phyloP scores from a whole-genome alignment of 768 basidiomycete species.

The Pleurotus tuber-regium region DNA sequence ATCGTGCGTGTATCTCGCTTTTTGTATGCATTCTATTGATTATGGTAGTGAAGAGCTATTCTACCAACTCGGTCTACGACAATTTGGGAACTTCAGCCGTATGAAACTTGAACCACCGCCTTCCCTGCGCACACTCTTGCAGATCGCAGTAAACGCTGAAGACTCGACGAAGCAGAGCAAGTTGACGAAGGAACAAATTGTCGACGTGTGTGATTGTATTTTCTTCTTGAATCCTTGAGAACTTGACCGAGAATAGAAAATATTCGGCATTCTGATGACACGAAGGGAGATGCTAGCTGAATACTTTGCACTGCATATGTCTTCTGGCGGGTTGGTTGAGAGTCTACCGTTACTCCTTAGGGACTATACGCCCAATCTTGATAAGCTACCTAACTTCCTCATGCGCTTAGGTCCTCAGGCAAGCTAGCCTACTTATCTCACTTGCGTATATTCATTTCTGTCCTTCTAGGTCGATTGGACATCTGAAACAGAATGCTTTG shows the following conservation, averaged over 20 bases:
- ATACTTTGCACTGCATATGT: conserved; percentile 83
- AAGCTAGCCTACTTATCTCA: conserved; percentile 8
- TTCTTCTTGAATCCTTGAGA: not conserved
- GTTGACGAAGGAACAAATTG: conserved; percentile 59
- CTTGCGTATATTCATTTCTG: conserved; percentile 3
- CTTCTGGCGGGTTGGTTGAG: conserved; percentile 63
- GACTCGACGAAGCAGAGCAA: conserved; percentile 52
- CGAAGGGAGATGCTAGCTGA: conserved; percentile 85
- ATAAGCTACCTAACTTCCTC: conserved; percentile 84
- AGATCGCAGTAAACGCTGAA: conserved; percentile 76
- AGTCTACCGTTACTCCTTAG: conserved; percentile 79
- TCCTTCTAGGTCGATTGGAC: conserved; percentile 79
- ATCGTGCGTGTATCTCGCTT: conserved; percentile 43
- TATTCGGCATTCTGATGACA: conserved; percentile 54
- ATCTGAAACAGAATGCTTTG: conserved; percentile 82
- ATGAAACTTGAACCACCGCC: conserved; percentile 85
- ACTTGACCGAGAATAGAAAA: too few relatives aligned
- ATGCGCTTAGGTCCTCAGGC: conserved; percentile 95
- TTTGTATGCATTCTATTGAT: not conserved
- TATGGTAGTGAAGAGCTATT: conserved; percentile 81
- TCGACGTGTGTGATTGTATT: conserved; percentile 69
- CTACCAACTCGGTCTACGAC: conserved; percentile 88
- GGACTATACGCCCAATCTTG: conserved; percentile 88
- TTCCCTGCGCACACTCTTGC: conserved; percentile 62
- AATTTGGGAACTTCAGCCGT: conserved; percentile 81